phyloP scores from a whole-genome alignment of 2,329 filamentous ascomycete genomes.

The Thelonectria blattea region DNA sequence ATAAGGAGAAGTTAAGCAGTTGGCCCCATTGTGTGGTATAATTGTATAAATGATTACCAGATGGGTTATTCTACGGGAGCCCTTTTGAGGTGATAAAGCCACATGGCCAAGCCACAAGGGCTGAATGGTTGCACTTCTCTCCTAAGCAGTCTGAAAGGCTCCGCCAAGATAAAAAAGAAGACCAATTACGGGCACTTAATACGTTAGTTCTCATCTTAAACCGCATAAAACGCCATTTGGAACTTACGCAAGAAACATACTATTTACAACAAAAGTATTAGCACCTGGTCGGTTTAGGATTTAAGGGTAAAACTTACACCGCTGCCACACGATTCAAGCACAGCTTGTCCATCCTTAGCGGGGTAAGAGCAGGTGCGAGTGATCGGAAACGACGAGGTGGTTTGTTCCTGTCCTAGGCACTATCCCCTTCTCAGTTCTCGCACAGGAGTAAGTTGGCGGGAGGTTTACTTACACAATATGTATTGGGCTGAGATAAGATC shows the following conservation, averaged over 20 bases:
- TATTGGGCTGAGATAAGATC: not conserved
- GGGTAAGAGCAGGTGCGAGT: not conserved
- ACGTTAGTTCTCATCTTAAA: not conserved
- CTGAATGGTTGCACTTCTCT: too few relatives aligned
- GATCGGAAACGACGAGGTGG: not conserved
- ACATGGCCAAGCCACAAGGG: too few relatives aligned
- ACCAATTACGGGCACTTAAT: not conserved
- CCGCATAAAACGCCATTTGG: not conserved
- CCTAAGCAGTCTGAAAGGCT: too few relatives aligned
- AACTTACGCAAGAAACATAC: not conserved
- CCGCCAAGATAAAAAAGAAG: too few relatives aligned
- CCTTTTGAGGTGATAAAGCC: too few relatives aligned
- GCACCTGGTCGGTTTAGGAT: not conserved
- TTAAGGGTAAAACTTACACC: not conserved
- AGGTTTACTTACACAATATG: not conserved
- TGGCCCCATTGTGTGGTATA: too few relatives aligned
- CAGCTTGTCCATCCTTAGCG: not conserved
- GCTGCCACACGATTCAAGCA: not conserved
- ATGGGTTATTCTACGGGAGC: too few relatives aligned
- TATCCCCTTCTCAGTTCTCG: not conserved
- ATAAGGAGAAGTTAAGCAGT: too few relatives aligned
- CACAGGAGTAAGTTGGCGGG: not conserved
- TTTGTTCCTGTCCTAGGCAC: not conserved
- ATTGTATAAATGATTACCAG: too few relatives aligned
- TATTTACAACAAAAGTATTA: not conserved